Evolutionary conservation across 192 early-diverging fungal species (phyloP).

Genomic region (Chytriomyces sp.): DNA sequence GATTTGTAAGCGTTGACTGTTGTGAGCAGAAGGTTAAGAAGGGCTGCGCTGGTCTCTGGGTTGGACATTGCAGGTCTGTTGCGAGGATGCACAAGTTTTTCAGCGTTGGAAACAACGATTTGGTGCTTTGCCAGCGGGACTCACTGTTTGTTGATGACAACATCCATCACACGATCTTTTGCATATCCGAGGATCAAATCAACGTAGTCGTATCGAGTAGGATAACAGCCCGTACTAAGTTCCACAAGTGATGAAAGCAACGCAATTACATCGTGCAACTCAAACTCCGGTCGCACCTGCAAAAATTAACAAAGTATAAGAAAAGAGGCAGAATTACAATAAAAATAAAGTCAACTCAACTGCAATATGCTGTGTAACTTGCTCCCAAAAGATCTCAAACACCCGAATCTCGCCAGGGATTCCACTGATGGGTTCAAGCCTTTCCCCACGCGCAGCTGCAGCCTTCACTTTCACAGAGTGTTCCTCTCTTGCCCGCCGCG

Average conservation of each 20-base stretch:
- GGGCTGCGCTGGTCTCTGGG: slow-evolving; percentile 1
- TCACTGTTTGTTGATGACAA: slow-evolving; percentile 37
- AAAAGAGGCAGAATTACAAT: slow-evolving; percentile 15
- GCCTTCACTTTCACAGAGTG: slow-evolving; percentile 26
- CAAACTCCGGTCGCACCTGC: slow-evolving; percentile 88
- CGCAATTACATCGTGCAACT: slow-evolving; percentile 89
- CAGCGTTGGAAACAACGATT: neutral
- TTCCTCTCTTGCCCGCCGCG: slow-evolving; percentile 67
- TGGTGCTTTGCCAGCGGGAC: neutral
- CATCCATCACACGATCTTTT: slow-evolving; percentile 68
- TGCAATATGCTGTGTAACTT: slow-evolving; percentile 90
- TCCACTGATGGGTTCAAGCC: slow-evolving; percentile 63
- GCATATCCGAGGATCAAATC: slow-evolving; percentile 91
- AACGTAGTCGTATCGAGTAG: slow-evolving; percentile 82
- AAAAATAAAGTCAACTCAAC: slow-evolving; percentile 38
- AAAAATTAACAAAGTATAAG: neutral
- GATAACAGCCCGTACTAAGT: slow-evolving; percentile 90
- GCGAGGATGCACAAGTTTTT: too few species aligned
- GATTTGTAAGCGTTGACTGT: slow-evolving; percentile 78
- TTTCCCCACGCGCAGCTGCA: slow-evolving; percentile 29
- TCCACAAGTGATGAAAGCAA: slow-evolving; percentile 85
- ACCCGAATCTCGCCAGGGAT: slow-evolving; percentile 86
- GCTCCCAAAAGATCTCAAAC: slow-evolving; percentile 97
- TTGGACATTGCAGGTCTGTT: slow-evolving; percentile 17
- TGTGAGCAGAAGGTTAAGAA: slow-evolving; percentile 59